Evolutionary conservation across 2,329 filamentous ascomycete genomes (phyloP).

Genomic region (Pezicula radicicola): DNA sequence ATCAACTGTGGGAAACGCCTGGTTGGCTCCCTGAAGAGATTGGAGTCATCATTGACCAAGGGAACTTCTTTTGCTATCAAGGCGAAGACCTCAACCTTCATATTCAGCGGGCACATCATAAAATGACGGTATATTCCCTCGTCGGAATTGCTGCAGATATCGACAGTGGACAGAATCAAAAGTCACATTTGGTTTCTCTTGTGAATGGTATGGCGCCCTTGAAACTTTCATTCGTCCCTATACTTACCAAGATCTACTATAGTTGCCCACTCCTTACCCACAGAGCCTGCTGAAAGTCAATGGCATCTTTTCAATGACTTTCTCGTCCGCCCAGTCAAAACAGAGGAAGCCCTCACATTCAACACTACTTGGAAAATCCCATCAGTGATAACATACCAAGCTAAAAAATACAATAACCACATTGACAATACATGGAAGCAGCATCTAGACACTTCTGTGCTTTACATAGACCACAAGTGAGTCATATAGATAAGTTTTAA

Average conservation of each 20-base stretch:
- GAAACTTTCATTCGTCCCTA: background rate
- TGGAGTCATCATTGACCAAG: slow-evolving; percentile 83
- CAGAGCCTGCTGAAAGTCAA: slow-evolving; percentile 58
- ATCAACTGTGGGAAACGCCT: slow-evolving; percentile 81
- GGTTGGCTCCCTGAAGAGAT: slow-evolving; percentile 94
- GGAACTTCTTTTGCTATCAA: slow-evolving; percentile 94
- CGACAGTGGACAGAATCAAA: slow-evolving; percentile 79
- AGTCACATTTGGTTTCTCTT: slow-evolving; percentile 86
- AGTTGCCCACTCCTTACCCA: slow-evolving; percentile 65
- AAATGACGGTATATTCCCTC: slow-evolving; percentile 85
- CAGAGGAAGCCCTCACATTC: slow-evolving; percentile 84
- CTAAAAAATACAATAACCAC: slow-evolving; percentile 75
- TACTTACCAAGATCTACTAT: slow-evolving; percentile 11
- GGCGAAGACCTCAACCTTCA: slow-evolving; percentile 83
- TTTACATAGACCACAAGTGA: slow-evolving; percentile 69
- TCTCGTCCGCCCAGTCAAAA: slow-evolving; percentile 74
- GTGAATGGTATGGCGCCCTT: slow-evolving; percentile 66
- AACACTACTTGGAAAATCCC: slow-evolving; percentile 91
- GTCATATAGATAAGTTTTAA: slow-evolving; percentile 14
- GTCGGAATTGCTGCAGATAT: slow-evolving; percentile 90
- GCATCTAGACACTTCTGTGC: slow-evolving; percentile 75
- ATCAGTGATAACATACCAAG: slow-evolving; percentile 82
- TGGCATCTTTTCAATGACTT: slow-evolving; percentile 99
- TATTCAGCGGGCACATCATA: slow-evolving; percentile 73
- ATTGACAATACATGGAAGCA: slow-evolving; percentile 87